A percentile compares a stretch with the other conserved stretches of the same genome.
These are phyloP conservation scores for Volutella citrinella DNA, from an alignment of 2,329 filamentous ascomycete species.

Conservation along the genomic window DNA sequence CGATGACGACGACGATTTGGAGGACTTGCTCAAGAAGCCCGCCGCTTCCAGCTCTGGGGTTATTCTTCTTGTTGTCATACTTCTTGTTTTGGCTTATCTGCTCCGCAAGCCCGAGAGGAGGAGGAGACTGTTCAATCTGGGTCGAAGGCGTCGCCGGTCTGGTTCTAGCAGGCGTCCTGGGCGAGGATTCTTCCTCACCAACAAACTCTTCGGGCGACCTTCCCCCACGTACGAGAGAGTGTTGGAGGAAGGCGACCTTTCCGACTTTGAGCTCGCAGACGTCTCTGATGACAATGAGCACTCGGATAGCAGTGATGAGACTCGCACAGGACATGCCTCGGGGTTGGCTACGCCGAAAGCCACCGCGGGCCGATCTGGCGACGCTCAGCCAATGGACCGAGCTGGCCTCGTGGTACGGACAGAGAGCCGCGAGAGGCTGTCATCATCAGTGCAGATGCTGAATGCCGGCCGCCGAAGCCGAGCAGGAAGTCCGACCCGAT, in stretches of 20 bases:
- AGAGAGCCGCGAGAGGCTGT: conserved; percentile 79
- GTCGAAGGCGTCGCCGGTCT: conserved; percentile 27
- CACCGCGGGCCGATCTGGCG: conserved; percentile 48
- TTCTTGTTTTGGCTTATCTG: conserved; percentile 67
- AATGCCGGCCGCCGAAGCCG: conserved; percentile 57
- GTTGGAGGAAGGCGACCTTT: conserved; percentile 72
- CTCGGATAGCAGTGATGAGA: conserved; percentile 59
- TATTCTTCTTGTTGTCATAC: conserved; percentile 71
- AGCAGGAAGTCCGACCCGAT: conserved; percentile 54
- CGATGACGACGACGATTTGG: conserved; percentile 54
- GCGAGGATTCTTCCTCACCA: conserved; percentile 51
- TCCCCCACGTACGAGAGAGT: conserved; percentile 73
- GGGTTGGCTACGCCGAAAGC: conserved; percentile 67
- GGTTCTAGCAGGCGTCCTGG: conserved; percentile 34
- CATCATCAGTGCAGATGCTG: conserved; percentile 52
- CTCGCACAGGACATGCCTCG: conserved; percentile 56
- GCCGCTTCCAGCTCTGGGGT: conserved; percentile 71
- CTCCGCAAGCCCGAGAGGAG: conserved; percentile 78
- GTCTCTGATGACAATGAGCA: conserved; percentile 61
- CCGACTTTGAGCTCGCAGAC: conserved; percentile 75
- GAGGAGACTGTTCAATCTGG: conserved; percentile 26
- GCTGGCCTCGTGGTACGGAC: conserved; percentile 76
- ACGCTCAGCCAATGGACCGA: conserved; percentile 60
- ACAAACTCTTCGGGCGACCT: conserved; percentile 63
- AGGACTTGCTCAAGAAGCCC: conserved; percentile 64